Evolutionary conservation across 2,329 filamentous ascomycete genomes (phyloP).

Genomic region (Cordyceps pruinosa): DNA sequence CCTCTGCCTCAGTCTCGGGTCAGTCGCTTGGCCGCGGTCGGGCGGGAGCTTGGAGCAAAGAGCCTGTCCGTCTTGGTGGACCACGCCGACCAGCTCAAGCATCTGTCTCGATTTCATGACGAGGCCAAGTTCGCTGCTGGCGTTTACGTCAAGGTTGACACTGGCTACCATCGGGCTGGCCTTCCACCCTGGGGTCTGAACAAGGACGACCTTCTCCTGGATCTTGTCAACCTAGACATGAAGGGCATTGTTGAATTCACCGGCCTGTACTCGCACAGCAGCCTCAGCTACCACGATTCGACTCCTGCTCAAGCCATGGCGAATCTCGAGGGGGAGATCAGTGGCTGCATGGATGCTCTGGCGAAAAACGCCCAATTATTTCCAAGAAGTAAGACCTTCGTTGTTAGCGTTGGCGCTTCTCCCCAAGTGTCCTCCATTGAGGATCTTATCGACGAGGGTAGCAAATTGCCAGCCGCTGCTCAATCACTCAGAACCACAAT

Average conservation of each 20-base stretch:
- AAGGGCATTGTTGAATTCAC: slow-evolving; percentile 14
- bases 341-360: slow-evolving; percentile 23
- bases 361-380: slow-evolving; percentile 15
- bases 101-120: slow-evolving; percentile 24
- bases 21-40: slow-evolving; percentile 40
- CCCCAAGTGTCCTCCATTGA: slow-evolving; percentile 25
- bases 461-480: background rate
- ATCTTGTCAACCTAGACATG: slow-evolving; percentile 22
- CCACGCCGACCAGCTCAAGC: slow-evolving; percentile 40
- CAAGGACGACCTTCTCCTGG: slow-evolving; percentile 30
- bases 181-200: slow-evolving; percentile 37
- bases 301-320: slow-evolving; percentile 24
- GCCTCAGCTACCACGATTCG: slow-evolving; percentile 24
- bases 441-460: slow-evolving; percentile 16
- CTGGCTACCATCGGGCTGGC: slow-evolving; percentile 57
- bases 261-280: slow-evolving; percentile 28
- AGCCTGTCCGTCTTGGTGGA: slow-evolving; percentile 52
- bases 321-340: slow-evolving; percentile 24
- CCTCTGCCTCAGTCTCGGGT: slow-evolving; percentile 50
- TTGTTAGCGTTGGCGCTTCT: slow-evolving; percentile 27
- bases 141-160: slow-evolving; percentile 56
- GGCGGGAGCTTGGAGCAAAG: slow-evolving; percentile 34
- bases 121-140: slow-evolving; percentile 24
- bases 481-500: slow-evolving; percentile 13
- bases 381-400: slow-evolving; percentile 14